Percentiles rank a stretch among this genome's conserved stretches.
Conservation (phyloP, 495 filamentous ascomycete species). For the Halenospora varia region DNA sequence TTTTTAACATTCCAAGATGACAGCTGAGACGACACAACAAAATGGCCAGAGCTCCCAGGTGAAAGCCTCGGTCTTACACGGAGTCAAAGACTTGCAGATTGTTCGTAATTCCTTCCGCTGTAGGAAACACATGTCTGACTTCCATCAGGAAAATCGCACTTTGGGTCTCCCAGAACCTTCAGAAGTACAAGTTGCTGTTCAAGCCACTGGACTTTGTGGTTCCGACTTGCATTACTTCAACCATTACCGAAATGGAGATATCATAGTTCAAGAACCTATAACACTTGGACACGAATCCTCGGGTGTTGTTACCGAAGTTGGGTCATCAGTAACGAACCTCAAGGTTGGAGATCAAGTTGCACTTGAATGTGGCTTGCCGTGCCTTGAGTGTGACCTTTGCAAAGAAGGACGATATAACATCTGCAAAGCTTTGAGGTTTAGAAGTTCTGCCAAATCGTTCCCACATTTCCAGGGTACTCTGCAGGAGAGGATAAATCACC, state of each 20-base stretch:
- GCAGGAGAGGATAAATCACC: conserved; percentile 74
- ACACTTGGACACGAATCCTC: conserved; percentile 61
- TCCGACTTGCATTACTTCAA: conserved; percentile 67
- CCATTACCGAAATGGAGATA: conserved; percentile 64
- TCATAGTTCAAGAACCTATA: conserved; percentile 57
- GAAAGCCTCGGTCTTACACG: conserved; percentile 66
- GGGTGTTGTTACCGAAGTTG: conserved; percentile 51
- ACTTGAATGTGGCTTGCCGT: conserved; percentile 81
- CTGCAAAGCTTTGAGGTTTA: conserved; percentile 73
- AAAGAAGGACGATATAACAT: conserved; percentile 74
- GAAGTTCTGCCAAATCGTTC: conserved; percentile 71
- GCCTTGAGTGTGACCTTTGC: conserved; percentile 64
- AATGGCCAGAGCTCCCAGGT: conserved; percentile 24
- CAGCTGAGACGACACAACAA: not conserved
- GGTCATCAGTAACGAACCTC: conserved; percentile 39
- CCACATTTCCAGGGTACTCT: conserved; percentile 82
- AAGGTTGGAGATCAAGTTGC: conserved; percentile 69
- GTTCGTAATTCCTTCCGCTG: conserved; percentile 37
- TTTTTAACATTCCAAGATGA: not conserved
- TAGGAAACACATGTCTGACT: not conserved
- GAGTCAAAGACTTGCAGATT: conserved; percentile 61
- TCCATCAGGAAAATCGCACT: conserved; percentile 26
- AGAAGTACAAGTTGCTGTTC: conserved; percentile 55
- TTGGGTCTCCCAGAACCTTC: conserved; percentile 37
- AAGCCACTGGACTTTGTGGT: conserved; percentile 61